A percentile compares a stretch with the other conserved stretches of the same genome.
Evolutionary conservation across 306 rosid genomes (phyloP).

Genomic region (apple (Malus domestica)): ASM211411v1 NC_041799.1:5202001-5202500

Average conservation of each 20-base stretch:
- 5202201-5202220: background rate
- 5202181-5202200: background rate
- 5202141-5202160: background rate
- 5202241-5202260: background rate
- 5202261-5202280: conserved; percentile 16
- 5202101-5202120: background rate
- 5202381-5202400: conserved; percentile 19
- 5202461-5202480: conserved; percentile 46
- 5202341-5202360: conserved; percentile 5
- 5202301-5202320: background rate
- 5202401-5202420: conserved; percentile 15
- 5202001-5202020: background rate
- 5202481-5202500: conserved; percentile 30
- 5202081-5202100: no score
- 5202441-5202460: conserved; percentile 28
- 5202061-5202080: no score
- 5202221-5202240: conserved; percentile 6
- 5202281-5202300: background rate
- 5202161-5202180: background rate
- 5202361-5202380: conserved; percentile 23
- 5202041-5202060: no score
- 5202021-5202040: background rate
- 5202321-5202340: background rate
- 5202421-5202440: conserved; percentile 35
- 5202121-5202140: background rate